Evolutionary conservation across 2,329 filamentous ascomycete genomes (phyloP), one percentile per base, ranked within the genome.

Genomic region (Fusarium sp.): DNA sequence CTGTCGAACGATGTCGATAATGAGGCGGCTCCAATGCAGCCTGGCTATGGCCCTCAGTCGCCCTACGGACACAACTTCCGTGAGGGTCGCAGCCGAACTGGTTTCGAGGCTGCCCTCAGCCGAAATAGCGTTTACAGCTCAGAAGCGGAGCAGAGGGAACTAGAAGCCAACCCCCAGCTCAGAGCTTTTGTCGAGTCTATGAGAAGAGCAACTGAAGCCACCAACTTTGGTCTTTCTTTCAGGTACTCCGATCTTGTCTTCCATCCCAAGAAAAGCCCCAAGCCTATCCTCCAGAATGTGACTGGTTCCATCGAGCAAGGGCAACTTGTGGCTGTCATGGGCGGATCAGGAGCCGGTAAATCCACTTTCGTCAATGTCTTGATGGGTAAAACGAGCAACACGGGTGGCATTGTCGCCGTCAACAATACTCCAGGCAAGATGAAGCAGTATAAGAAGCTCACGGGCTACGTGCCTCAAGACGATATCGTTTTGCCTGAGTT

Each of bases 391-490:
- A 81, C 79, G 1, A 81, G 78, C 34, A 82, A 85, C 63, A 89
- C 85, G 1, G 79, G 81, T 1, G 87, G 87, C 4, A 70, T 79
- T 1, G 84, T 87, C 27, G 84, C 83, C 49, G 82, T 89, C 68
- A 89, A 89, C 66, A 84, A 83, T n/a, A 78, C 80, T 7, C 79
- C 83, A 0, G 81, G 83, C 15, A 82, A 82, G 66, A 81, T 87
- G 77, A 81, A 81, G 72, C 79, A 80, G 44, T 89, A 87, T 76
- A 88, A 87, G 76, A 88, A 89, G 73, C 79, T 89, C 61, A 88
- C 89, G 27, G 87, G 87, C 24, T 89, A 89, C 63, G 88, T 90
- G 5, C 88, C 88, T 2, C 88, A 90, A 71, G 86, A 90, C 66
- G 88, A 90, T 73, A 83, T 90, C 27, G 83, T 90, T 5, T 80